Conservation (phyloP, 2,329 filamentous ascomycete genomes). For the Scedosporium boydii region DNA sequence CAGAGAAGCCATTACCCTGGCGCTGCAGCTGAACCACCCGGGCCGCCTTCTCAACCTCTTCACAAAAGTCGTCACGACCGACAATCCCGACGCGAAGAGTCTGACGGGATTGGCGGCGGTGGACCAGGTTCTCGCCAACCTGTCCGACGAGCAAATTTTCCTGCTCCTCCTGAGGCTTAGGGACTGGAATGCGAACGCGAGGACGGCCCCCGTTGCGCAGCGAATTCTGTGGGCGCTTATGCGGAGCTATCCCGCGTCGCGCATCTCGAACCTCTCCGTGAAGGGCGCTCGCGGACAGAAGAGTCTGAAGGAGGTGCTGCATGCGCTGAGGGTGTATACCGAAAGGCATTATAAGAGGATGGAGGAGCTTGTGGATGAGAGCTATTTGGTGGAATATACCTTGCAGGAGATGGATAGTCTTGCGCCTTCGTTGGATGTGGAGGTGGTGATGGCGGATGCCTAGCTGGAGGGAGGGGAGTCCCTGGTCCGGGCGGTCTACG, state of each 20-base stretch:
- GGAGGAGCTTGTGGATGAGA: conserved; percentile 88
- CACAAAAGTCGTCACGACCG: conserved; percentile 62
- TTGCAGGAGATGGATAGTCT: conserved; percentile 83
- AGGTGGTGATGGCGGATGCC: conserved; percentile 28
- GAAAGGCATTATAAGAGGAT: conserved; percentile 85
- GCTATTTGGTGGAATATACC: conserved; percentile 89
- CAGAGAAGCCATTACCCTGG: conserved; percentile 84
- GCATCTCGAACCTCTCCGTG: conserved; percentile 62
- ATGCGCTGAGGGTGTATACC: conserved; percentile 82
- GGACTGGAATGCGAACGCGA: conserved; percentile 96
- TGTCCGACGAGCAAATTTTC: conserved; percentile 82
- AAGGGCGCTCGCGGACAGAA: conserved; percentile 47
- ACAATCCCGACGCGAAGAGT: conserved; percentile 50
- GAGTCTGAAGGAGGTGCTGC: conserved; percentile 73
- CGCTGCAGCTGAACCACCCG: conserved; percentile 89
- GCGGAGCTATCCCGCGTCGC: conserved; percentile 68
- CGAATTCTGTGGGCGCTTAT: conserved; percentile 73
- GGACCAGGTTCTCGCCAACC: conserved; percentile 69
- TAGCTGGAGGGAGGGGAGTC: background rate
- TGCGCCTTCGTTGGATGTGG: conserved; percentile 32
- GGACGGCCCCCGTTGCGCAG: conserved; percentile 78
- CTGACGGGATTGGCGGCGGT: conserved; percentile 60
- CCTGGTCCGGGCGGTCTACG: background rate
- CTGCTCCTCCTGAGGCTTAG: conserved; percentile 70
- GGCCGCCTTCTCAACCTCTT: conserved; percentile 78